Conservation (phyloP, 2,329 filamentous ascomycete genomes). For the Huntiella abstrusa region DNA sequence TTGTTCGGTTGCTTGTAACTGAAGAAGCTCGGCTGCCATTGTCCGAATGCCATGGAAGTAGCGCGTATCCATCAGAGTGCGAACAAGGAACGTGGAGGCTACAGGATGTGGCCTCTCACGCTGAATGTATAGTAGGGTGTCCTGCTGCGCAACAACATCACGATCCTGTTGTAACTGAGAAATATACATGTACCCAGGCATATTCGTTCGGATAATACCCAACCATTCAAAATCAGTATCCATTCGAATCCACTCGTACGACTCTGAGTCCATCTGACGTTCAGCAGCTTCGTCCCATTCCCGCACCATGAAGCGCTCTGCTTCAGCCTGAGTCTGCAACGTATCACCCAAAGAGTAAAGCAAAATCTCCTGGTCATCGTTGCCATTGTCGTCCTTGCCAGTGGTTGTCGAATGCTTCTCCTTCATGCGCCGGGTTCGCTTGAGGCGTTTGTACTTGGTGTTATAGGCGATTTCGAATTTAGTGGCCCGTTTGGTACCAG, state of each 20-base stretch:
- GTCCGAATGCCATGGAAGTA: slow-evolving; percentile 89
- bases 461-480: slow-evolving; percentile 96
- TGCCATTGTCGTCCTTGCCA: slow-evolving; percentile 18
- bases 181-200: slow-evolving; percentile 94
- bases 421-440: slow-evolving; percentile 67
- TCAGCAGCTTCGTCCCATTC: slow-evolving; percentile 88
- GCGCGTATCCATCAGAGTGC: slow-evolving; percentile 75
- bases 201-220: slow-evolving; percentile 59
- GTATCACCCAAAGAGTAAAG: slow-evolving; percentile 82
- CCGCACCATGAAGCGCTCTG: slow-evolving; percentile 61
- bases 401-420: slow-evolving; percentile 37
- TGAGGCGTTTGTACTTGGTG: slow-evolving; percentile 95
- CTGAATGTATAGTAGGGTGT: slow-evolving; percentile 58
- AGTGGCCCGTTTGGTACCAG: slow-evolving; percentile 39
- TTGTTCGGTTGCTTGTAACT: slow-evolving; percentile 52
- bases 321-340: slow-evolving; percentile 64
- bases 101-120: slow-evolving; percentile 52
- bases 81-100: slow-evolving; percentile 71
- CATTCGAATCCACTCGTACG: slow-evolving; percentile 96
- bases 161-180: slow-evolving; percentile 94
- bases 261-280: slow-evolving; percentile 81
- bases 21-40: slow-evolving; percentile 63
- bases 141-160: slow-evolving; percentile 76
- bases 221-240: slow-evolving; percentile 99
- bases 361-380: slow-evolving; percentile 37